phyloP scores from a whole-genome alignment of 1,139 yeast species.

The Chernovozyma sophiae-reginae region DNA sequence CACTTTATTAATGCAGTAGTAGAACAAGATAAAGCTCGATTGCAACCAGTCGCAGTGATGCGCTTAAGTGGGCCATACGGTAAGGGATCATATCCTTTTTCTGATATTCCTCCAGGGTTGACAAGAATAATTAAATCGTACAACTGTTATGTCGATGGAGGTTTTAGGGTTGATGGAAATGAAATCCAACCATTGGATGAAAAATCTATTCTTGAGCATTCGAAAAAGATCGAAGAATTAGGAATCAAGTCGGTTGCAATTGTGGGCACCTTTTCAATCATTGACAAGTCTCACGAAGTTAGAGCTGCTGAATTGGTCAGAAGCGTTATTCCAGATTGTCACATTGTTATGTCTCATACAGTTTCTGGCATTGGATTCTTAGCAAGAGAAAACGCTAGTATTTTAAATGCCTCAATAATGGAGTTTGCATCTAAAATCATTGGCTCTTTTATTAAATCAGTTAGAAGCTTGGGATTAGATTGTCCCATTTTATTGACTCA shows the following conservation, averaged over 20 bases:
- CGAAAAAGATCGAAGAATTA: constrained; percentile 18
- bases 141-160: constrained; percentile 29
- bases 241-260: constrained; percentile 31
- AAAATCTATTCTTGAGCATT: constrained; percentile 22
- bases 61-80: constrained; percentile 37
- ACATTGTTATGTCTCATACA: constrained; percentile 30
- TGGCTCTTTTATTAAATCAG: constrained; percentile 28
- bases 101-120: constrained; percentile 37
- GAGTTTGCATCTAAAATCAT: constrained; percentile 33
- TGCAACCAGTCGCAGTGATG: constrained; percentile 37
- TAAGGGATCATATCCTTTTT: constrained; percentile 29
- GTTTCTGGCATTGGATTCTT: constrained; percentile 37
- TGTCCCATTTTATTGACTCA: constrained; percentile 39
- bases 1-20: constrained; percentile 44
- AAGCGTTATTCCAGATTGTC: constrained; percentile 24
- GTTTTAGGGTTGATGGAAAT: constrained; percentile 35
- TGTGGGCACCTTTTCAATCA: constrained; percentile 35
- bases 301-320: constrained; percentile 23
- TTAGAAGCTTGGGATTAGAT: constrained; percentile 22
- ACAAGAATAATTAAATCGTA: constrained; percentile 26
- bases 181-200: constrained; percentile 28
- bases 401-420: constrained; percentile 38
- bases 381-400: constrained; percentile 40
- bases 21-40: constrained; percentile 32
- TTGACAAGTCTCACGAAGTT: constrained; percentile 29